Evolutionary conservation across 805 yeast species (phyloP).

Genomic region (Ogataea dorogensis): DNA sequence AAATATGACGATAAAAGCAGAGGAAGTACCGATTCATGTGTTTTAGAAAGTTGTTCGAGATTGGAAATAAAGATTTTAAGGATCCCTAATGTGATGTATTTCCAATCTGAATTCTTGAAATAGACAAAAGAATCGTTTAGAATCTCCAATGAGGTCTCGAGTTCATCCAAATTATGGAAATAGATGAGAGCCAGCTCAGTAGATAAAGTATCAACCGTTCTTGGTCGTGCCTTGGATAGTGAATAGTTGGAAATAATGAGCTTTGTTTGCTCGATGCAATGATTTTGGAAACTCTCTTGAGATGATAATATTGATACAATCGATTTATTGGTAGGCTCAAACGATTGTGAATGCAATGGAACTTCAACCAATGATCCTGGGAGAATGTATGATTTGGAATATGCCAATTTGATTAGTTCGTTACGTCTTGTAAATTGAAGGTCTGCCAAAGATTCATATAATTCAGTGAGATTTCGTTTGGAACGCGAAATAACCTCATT

Average conservation of each 20-base stretch:
- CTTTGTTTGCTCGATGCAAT: conserved; percentile 55
- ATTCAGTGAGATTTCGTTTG: conserved; percentile 25
- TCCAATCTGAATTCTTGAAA: conserved; percentile 74
- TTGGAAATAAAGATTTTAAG: conserved; percentile 69
- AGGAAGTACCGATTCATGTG: conserved; percentile 19
- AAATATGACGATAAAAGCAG: conserved; percentile 41
- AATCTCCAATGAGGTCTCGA: conserved; percentile 58
- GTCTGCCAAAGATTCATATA: conserved; percentile 47
- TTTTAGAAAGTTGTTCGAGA: conserved; percentile 42
- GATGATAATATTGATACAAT: conserved; percentile 30
- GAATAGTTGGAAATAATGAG: conserved; percentile 53
- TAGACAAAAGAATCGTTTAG: conserved; percentile 67
- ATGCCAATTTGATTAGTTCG: conserved; percentile 37
- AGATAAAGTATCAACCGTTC: conserved; percentile 71
- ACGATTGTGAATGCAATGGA: conserved; percentile 3
- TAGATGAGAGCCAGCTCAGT: conserved; percentile 71
- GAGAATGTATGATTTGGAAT: conserved; percentile 28
- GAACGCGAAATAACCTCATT: conserved; percentile 22
- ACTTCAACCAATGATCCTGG: conserved; percentile 31
- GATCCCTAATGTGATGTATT: conserved; percentile 60
- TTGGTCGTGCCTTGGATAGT: conserved; percentile 47
- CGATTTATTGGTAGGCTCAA: conserved; percentile 17
- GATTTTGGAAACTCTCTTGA: conserved; percentile 36
- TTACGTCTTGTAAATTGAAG: conserved; percentile 48
- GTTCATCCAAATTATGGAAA: conserved; percentile 56